Percentiles rank a stretch among this genome's conserved stretches.
Conservation (phyloP, 2,329 filamentous ascomycete genomes). For the Pyrenophora teres region DNA sequence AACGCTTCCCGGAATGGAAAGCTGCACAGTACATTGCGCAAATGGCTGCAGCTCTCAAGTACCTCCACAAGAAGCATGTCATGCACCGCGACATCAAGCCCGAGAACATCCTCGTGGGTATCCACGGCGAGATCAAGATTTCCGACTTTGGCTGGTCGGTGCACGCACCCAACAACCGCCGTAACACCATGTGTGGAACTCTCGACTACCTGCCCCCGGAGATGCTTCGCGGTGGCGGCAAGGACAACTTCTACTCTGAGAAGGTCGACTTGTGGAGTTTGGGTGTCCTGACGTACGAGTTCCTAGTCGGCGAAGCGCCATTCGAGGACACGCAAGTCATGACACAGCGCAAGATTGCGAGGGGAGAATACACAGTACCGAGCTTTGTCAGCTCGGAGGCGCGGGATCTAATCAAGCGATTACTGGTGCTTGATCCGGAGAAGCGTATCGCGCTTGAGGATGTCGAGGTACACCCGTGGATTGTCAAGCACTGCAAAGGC, state of each 20-base stretch:
- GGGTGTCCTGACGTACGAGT: constrained; percentile 94
- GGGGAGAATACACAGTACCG: constrained; percentile 91
- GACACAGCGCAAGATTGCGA: constrained; percentile 87
- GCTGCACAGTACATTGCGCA: constrained; percentile 86
- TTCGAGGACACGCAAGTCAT: constrained; percentile 96
- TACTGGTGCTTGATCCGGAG: constrained; percentile 89
- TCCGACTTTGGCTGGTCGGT: constrained; percentile 99
- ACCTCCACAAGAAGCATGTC: constrained; percentile 94
- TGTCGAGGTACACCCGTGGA: constrained; percentile 91
- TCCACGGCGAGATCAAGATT: constrained; percentile 98
- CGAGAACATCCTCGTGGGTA: constrained; percentile 93
- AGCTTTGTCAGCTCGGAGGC: constrained; percentile 89
- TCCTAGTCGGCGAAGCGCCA: constrained; percentile 91
- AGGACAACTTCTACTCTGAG: constrained; percentile 88
- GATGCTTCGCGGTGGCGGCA: constrained; percentile 84
- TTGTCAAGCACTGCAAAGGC: constrained; percentile 83
- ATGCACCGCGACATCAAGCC: constrained; percentile 98
- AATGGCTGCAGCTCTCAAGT: constrained; percentile 87
- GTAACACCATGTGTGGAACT: constrained; percentile 95
- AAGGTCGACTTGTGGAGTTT: constrained; percentile 97
- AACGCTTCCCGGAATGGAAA: constrained; percentile 82
- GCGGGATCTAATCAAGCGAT: constrained; percentile 84
- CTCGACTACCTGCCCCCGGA: constrained; percentile 97
- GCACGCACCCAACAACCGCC: constrained; percentile 90
- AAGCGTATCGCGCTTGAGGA: constrained; percentile 90